phyloP scores from a whole-genome alignment of 2,329 filamentous ascomycete species.

The Penicillium sp. region DNA sequence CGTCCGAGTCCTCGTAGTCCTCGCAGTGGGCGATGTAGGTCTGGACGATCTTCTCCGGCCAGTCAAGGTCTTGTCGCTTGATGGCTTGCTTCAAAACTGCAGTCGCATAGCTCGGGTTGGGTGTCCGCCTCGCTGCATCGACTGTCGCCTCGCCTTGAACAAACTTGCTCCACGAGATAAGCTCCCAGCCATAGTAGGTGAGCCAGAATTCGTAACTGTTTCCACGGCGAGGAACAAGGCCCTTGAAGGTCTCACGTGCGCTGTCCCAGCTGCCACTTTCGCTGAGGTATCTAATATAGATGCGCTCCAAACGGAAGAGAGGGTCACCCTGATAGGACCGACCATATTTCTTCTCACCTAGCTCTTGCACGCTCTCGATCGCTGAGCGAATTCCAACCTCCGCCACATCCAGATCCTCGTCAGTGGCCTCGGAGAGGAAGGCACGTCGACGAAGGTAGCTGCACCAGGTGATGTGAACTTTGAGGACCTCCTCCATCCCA shows the following conservation, averaged over 20 bases:
- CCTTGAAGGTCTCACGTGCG: slow-evolving; percentile 75
- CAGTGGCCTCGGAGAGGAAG: slow-evolving; percentile 68
- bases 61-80: slow-evolving; percentile 49
- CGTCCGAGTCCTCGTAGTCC: slow-evolving; percentile 78
- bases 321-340: slow-evolving; percentile 81
- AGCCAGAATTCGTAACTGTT: slow-evolving; percentile 93
- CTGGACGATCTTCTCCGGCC: slow-evolving; percentile 51
- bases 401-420: slow-evolving; percentile 84
- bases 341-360: slow-evolving; percentile 75
- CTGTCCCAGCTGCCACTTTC: slow-evolving; percentile 75
- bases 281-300: slow-evolving; percentile 86
- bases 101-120: slow-evolving; percentile 71
- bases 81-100: slow-evolving; percentile 72
- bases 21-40: slow-evolving; percentile 63
- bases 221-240: slow-evolving; percentile 65
- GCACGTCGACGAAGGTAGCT: slow-evolving; percentile 85
- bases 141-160: slow-evolving; percentile 53
- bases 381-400: slow-evolving; percentile 85
- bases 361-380: slow-evolving; percentile 75
- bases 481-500: slow-evolving; percentile 82
- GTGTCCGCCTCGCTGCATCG: slow-evolving; percentile 55
- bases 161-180: slow-evolving; percentile 65
- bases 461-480: slow-evolving; percentile 93
- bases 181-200: slow-evolving; percentile 87
- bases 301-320: slow-evolving; percentile 81